Evolutionary conservation across 1,139 yeast species (phyloP).

Genomic region (Protomyces lactucae-debilis): DNA sequence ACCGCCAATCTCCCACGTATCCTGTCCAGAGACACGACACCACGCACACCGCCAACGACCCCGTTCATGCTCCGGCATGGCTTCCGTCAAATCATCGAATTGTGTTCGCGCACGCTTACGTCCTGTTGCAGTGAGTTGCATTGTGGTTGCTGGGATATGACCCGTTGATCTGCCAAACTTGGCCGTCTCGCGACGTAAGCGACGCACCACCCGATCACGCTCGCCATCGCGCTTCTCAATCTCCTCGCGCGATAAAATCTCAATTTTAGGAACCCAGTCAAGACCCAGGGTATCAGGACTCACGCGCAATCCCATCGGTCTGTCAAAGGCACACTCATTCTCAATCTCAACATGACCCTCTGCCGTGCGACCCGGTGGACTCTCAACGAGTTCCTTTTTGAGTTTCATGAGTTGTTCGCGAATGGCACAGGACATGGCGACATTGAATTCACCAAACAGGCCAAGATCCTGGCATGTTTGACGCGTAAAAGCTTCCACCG

Average conservation of each 20-base stretch:
- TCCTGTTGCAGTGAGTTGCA: constrained; percentile 6
- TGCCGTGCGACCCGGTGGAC: constrained; percentile 50
- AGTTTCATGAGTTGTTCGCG: constrained; percentile 73
- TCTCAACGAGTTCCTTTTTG: constrained; percentile 83
- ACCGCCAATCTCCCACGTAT: constrained; percentile 30
- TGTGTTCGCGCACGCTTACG: constrained; percentile 23
- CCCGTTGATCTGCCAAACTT: constrained; percentile 43
- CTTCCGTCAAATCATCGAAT: constrained; percentile 17
- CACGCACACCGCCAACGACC: constrained; percentile 28
- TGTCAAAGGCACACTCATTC: constrained; percentile 56
- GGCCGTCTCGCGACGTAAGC: constrained; percentile 85
- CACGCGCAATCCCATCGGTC: constrained; percentile 59
- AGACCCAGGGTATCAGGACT: constrained; percentile 60
- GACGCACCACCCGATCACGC: constrained; percentile 82
- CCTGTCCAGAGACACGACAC: constrained; percentile 29
- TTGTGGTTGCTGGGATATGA: constrained; percentile 11
- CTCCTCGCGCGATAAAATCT: constrained; percentile 81
- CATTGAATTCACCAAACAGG: constrained; percentile 73
- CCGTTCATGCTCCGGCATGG: constrained; percentile 27
- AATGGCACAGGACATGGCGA: constrained; percentile 82
- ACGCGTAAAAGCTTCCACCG: constrained; percentile 82
- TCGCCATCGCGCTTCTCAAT: constrained; percentile 93
- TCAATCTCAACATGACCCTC: constrained; percentile 48
- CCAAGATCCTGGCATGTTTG: constrained; percentile 82
- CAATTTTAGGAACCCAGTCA: constrained; percentile 87